phyloP scores from a whole-genome alignment of 306 rosid genomes.

The Hippophae rhamnoides region DNA sequence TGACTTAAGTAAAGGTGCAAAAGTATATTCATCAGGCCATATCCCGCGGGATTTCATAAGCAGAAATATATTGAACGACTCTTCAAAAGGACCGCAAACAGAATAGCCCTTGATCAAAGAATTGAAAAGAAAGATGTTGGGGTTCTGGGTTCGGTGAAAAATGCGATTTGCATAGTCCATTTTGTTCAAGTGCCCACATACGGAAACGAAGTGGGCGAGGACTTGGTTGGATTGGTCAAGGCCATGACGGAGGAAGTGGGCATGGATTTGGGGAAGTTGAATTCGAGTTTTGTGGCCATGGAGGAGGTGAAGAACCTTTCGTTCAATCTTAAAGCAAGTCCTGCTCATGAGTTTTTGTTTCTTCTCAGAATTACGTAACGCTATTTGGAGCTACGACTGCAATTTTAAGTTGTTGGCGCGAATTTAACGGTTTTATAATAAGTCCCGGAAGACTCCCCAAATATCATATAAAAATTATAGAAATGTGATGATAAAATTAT shows the following conservation, averaged over 20 bases:
- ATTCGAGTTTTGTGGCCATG: slow-evolving; percentile 46
- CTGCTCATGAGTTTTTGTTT: slow-evolving; percentile 31
- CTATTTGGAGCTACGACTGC: slow-evolving; percentile 1
- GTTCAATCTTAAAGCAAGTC: slow-evolving; percentile 32
- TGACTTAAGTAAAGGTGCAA: slow-evolving; percentile 54
- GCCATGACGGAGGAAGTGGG: slow-evolving; percentile 60
- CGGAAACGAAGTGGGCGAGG: slow-evolving; percentile 66
- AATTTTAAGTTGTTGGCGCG: slow-evolving; percentile 8
- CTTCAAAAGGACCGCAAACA: slow-evolving; percentile 37
- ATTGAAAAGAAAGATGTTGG: slow-evolving; percentile 62
- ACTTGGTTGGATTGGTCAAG: slow-evolving; percentile 68
- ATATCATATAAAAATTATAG: no score
- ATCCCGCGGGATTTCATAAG: slow-evolving; percentile 34
- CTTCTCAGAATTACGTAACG: background rate
- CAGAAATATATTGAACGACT: slow-evolving; percentile 37
- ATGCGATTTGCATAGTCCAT: slow-evolving; percentile 45
- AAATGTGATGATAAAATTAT: no score
- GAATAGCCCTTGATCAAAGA: slow-evolving; percentile 74
- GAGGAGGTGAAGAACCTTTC: slow-evolving; percentile 55
- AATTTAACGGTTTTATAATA: background rate
- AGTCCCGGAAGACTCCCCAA: no score
- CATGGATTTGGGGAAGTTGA: slow-evolving; percentile 57
- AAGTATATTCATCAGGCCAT: slow-evolving; percentile 49
- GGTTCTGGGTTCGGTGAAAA: slow-evolving; percentile 37
- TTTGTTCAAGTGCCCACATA: slow-evolving; percentile 35